Base-by-base conservation (phyloP, 257 asterid species). In the Capsicum rhomboideum region DNA sequence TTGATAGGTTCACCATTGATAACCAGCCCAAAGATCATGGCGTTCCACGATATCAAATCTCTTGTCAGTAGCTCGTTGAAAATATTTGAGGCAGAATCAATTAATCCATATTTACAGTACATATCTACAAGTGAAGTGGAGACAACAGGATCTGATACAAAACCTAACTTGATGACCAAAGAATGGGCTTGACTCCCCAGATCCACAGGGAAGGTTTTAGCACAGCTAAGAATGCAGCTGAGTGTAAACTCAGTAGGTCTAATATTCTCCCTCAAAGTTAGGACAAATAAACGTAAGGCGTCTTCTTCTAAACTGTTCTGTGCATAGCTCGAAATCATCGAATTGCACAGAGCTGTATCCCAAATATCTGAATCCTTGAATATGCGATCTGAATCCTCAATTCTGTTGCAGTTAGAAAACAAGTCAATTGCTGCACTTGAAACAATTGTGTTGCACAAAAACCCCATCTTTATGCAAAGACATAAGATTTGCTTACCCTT, bases 31-130 rank as follows among this genome's bases (percentile, higher is more conserved):
- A 87, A 40, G 69, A 94, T 91, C 87, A 92, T 89, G 49, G 89
- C 90, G 75, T 94, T 94, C 91, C 91, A 94, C n/a, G 87, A 88
- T 84, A 92, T 91, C 85, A 94, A 90, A 89, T 94, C 97, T 86
- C 88, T 85, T 42, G 68, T 66, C 84, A 6, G 83, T 89, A 89
- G 91, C 23, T 85, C 52, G 9, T 46, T 49, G 75, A 91, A 92
- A 28, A 90, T 87, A 34, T 78, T 79, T 61, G 74, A 46, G 75
- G 95, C 91, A 16, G 75, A 86, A 20, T 86, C 90, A 44, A 89
- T 85, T 23, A 89, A 80, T 42, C 97, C 98, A 77, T 86, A 84
- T 84, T 88, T 89, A 83, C 90, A 75, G 77, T 90, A 91, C 91
- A 89, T 89, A 52, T 88, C 90, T 29, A 92, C 91, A 83, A 92